A percentile compares a stretch with the other conserved stretches of the same genome.
Evolutionary conservation across 495 filamentous ascomycete genomes (phyloP).

Genomic region (Aspergillus funiculosus): DNA sequence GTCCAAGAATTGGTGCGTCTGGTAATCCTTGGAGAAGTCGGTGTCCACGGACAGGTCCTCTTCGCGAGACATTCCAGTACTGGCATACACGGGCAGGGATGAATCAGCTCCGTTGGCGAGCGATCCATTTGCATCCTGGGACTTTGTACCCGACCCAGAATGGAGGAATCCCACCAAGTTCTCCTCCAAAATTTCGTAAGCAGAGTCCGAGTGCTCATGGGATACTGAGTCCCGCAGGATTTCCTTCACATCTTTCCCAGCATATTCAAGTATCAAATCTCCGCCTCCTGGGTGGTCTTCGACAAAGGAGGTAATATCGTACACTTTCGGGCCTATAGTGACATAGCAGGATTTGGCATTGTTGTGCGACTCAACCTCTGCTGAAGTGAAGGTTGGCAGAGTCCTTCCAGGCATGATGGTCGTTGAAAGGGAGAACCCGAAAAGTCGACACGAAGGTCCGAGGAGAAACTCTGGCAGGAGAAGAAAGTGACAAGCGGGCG

Average conservation of each 20-base stretch:
- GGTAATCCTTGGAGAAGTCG: slow-evolving; percentile 66
- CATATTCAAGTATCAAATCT: slow-evolving; percentile 84
- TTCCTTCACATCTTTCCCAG: slow-evolving; percentile 74
- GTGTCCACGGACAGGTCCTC: slow-evolving; percentile 86
- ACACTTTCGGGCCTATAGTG: slow-evolving; percentile 81
- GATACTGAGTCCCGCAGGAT: slow-evolving; percentile 82
- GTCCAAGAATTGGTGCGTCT: slow-evolving; percentile 89
- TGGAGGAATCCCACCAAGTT: slow-evolving; percentile 75
- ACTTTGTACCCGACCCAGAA: slow-evolving; percentile 27
- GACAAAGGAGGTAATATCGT: slow-evolving; percentile 88
- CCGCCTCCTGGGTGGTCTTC: slow-evolving; percentile 84
- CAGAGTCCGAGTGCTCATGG: slow-evolving; percentile 79
- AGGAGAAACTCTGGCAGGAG: background rate
- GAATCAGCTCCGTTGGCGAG: slow-evolving; percentile 40
- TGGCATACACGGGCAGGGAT: slow-evolving; percentile 51
- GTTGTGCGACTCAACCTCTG: slow-evolving; percentile 78
- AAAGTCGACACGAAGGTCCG: background rate
- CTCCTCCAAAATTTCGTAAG: slow-evolving; percentile 87
- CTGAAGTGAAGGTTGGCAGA: slow-evolving; percentile 70
- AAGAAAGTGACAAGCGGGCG: slow-evolving; percentile 7
- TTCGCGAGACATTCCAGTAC: slow-evolving; percentile 76
- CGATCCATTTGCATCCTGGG: slow-evolving; percentile 31
- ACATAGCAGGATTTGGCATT: slow-evolving; percentile 85
- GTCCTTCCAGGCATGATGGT: slow-evolving; percentile 48
- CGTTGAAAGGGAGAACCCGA: slow-evolving; percentile 1